Conservation (phyloP, 2,329 filamentous ascomycete genomes). For the Ophiostoma triangulosporum region DNA sequence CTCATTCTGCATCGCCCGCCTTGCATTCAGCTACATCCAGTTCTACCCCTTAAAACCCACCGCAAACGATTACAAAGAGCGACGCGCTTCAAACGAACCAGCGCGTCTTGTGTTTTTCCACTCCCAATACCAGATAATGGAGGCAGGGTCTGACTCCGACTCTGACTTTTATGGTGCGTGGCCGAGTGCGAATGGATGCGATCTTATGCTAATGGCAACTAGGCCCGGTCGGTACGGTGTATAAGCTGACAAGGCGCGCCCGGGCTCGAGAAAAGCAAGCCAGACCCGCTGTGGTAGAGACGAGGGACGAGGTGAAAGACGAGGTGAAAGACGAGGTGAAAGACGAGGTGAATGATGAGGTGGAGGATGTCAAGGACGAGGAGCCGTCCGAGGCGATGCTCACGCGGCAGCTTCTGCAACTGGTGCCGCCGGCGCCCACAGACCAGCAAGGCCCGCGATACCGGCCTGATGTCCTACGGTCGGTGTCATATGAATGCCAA, state of each 20-base stretch:
- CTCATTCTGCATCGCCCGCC: no score
- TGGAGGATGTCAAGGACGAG: constrained; percentile 1
- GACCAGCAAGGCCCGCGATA: neutral
- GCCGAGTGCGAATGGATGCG: neutral
- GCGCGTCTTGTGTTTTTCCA: neutral
- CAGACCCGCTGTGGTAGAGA: neutral
- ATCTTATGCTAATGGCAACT: neutral
- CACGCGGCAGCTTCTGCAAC: neutral
- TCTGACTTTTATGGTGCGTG: constrained; percentile 43
- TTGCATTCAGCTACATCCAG: no score
- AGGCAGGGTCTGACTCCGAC: constrained; percentile 30
- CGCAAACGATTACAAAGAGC: no score
- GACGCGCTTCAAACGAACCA: neutral
- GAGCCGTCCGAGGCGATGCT: constrained; percentile 15
- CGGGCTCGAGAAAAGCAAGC: constrained; percentile 29
- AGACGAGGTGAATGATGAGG: constrained; percentile 12
- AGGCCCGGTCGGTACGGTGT: constrained; percentile 42
- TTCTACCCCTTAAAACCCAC: no score
- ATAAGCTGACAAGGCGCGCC: constrained; percentile 35
- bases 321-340: neutral
- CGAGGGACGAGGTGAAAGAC: neutral
- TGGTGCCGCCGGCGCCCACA: neutral
- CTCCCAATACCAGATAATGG: neutral
- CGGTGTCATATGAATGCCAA: constrained; percentile 46
- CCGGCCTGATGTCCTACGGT: constrained; percentile 45